Conservation (phyloP, 495 filamentous ascomycete species). For the Hypoxylon fragiforme region DNA sequence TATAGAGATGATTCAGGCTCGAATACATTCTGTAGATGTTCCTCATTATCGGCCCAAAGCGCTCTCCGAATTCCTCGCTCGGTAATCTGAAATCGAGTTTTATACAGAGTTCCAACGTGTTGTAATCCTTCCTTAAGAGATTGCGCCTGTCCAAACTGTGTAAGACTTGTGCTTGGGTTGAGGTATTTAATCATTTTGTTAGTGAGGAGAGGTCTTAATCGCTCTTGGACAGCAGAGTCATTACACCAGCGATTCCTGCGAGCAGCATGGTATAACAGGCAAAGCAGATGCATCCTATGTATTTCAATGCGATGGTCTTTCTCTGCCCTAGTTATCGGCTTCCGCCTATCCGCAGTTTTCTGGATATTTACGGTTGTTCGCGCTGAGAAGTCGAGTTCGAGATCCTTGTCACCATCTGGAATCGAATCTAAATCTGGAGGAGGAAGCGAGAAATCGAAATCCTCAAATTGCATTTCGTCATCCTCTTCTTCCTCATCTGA, state of each 20-base stretch:
- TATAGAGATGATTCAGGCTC: constrained; percentile 5
- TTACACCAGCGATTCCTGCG: constrained; percentile 89
- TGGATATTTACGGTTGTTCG: constrained; percentile 41
- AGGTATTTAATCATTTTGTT: constrained; percentile 64
- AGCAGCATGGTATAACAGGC: constrained; percentile 73
- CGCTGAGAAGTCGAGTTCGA: constrained; percentile 59
- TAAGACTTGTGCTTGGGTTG: constrained; percentile 62
- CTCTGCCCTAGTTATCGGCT: constrained; percentile 68
- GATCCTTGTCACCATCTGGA: constrained; percentile 54
- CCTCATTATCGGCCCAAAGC: constrained; percentile 69
- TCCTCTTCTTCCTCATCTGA: constrained; percentile 41
- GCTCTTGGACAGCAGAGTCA: constrained; percentile 63
- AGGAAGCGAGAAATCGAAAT: constrained; percentile 39
- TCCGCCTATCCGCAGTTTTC: constrained; percentile 52
- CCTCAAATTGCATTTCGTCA: constrained; percentile 37
- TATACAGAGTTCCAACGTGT: constrained; percentile 68
- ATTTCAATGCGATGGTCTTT: constrained; percentile 70
- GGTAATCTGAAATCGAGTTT: constrained; percentile 66
- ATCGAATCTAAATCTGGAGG: constrained; percentile 16
- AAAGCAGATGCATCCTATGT: constrained; percentile 86
- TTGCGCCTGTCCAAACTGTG: constrained; percentile 70
- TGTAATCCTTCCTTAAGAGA: constrained; percentile 79
- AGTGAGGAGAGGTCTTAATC: constrained; percentile 62
- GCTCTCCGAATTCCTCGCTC: constrained; percentile 69
- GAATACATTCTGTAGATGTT: constrained; percentile 60